Evolutionary conservation across 768 basidiomycete species (phyloP), one percentile per base, ranked within the genome.

Genomic region (Psilocybe tampanensis): DNA sequence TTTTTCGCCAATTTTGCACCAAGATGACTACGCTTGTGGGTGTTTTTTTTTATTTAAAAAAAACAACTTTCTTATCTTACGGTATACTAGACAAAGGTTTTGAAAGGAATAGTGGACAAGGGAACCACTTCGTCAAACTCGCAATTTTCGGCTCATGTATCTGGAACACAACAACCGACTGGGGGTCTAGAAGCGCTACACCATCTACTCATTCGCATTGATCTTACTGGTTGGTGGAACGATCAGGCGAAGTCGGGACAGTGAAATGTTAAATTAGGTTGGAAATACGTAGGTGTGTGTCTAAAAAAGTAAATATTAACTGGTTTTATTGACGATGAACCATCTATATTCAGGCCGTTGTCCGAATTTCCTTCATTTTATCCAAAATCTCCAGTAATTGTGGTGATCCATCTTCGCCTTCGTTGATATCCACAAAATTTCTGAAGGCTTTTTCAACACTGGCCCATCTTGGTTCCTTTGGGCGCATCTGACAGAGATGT

Each of bases 21-120:
- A 87, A 81, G 64, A 82, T 88, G 77, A 62, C 72, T 0, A 77
- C 74, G 2, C 65, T 92, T 69, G 90, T 91, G 59, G 60, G 87
- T 74, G 23, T 19, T 39, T 43, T 32, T 13, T 22, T 6, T 52
- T 29, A 7, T 19, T 7, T 41, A 5, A n/a, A 17, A 33, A 2
- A 42, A 11, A 21, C 52, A 55, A 26, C 49, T 54, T 44, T 69
- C 26, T 17, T 52, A 54, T 22, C 49, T 54, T 44, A 69, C 26
- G 56, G 36, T 19, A 32, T 33, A 29, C 43, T 55, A 92, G 90
- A 75, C 79, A 1, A 82, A 79, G 62, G 76, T 81, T 5, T 64
- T 91, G 54, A 83, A 80, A 57, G 77, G 73, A 13, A 66, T 86
- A 43, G 76, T 82, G 11, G 89, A 90, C 47, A 88, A 85, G 62